Evolutionary conservation across 179 eudicot genomes (phyloP).

Genomic region (Pouteria campechiana): DNA sequence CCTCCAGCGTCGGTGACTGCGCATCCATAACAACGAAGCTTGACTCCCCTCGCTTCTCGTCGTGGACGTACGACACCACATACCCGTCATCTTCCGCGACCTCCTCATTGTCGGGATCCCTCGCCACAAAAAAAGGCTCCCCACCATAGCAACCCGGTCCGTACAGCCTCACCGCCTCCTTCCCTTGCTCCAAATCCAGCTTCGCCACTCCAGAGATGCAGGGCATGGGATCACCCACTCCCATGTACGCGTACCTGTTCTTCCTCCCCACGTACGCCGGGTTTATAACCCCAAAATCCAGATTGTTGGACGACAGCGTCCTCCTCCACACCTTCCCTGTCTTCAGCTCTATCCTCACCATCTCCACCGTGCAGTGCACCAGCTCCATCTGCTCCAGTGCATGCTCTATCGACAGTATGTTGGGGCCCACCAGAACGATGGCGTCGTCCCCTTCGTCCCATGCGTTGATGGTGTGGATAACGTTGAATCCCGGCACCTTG

Average conservation of each 20-base stretch:
- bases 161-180: constrained; percentile 19
- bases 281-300: constrained; percentile 58
- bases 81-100: constrained; percentile 45
- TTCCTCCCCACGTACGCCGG: constrained; percentile 39
- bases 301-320: constrained; percentile 31
- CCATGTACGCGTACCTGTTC: constrained; percentile 49
- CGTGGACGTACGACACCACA: constrained; percentile 23
- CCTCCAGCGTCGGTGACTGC: constrained; percentile 28
- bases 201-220: constrained; percentile 51
- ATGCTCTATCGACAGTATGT: constrained; percentile 36
- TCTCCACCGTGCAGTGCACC: constrained; percentile 37
- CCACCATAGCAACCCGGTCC: constrained; percentile 37
- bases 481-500: constrained; percentile 49
- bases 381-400: constrained; percentile 36
- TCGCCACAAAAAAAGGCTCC: constrained; percentile 41
- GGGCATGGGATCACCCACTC: constrained; percentile 41
- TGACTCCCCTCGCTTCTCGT: constrained; percentile 29
- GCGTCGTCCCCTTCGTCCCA: constrained; percentile 65
- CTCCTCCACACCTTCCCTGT: constrained; percentile 34
- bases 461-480: constrained; percentile 47
- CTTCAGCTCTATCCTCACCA: constrained; percentile 30
- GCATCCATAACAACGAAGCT: constrained; percentile 45
- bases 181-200: constrained; percentile 29
- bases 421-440: constrained; percentile 51
- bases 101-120: constrained; percentile 14